phyloP scores from a whole-genome alignment of 805 yeast genomes.

The Kodamaea lidongshanica region DNA sequence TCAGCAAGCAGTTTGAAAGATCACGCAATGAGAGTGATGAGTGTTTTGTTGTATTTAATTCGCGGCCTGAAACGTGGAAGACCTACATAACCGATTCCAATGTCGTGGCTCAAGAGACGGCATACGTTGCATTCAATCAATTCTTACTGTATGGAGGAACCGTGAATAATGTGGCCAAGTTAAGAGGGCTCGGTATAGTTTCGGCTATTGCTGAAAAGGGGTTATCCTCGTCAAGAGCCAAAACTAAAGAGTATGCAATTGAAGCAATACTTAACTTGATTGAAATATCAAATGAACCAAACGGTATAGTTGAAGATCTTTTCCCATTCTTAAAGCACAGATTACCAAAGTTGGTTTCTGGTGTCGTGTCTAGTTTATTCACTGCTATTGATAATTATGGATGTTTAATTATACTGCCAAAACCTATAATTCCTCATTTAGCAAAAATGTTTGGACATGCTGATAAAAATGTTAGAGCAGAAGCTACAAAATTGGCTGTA shows the following conservation, averaged over 20 bases:
- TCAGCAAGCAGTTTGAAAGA: conserved; percentile 43
- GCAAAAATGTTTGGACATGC: conserved; percentile 77
- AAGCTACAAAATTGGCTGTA: conserved; percentile 62
- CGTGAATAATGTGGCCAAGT: conserved; percentile 29
- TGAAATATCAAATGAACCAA: conserved; percentile 57
- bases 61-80: conserved; percentile 50
- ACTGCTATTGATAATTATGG: conserved; percentile 60
- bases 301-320: conserved; percentile 59
- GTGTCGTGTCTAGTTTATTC: conserved; percentile 50
- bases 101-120: conserved; percentile 89
- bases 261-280: conserved; percentile 58
- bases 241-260: conserved; percentile 59
- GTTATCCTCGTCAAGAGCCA: conserved; percentile 63
- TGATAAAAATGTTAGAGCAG: conserved; percentile 79
- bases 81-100: conserved; percentile 68
- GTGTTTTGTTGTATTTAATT: conserved; percentile 45
- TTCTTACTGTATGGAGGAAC: conserved; percentile 54
- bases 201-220: conserved; percentile 74
- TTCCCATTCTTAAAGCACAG: conserved; percentile 55
- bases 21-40: conserved; percentile 53
- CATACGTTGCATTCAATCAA: conserved; percentile 49
- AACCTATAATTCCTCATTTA: conserved; percentile 48
- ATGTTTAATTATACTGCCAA: conserved; percentile 49
- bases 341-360: conserved; percentile 74
- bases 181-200: conserved; percentile 39